These are phyloP conservation scores for Bacidia gigantensis DNA, from an alignment of 495 filamentous ascomycete species.

Conservation along the genomic window DNA sequence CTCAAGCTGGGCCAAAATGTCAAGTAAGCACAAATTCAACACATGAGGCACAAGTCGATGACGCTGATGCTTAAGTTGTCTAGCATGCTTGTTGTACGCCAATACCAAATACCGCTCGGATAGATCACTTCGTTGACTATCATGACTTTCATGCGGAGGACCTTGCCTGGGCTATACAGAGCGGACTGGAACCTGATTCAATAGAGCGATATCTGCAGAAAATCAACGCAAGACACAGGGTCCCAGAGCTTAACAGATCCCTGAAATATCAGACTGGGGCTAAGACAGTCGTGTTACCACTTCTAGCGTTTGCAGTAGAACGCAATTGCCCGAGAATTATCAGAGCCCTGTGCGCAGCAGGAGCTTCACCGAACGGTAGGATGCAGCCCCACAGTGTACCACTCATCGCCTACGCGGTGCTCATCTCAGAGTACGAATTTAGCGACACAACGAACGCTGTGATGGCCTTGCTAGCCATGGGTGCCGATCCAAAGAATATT, in stretches of 20 bases:
- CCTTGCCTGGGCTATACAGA: constrained; percentile 12
- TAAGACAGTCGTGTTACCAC: not conserved
- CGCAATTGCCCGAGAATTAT: constrained; percentile 11
- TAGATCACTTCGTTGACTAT: constrained; percentile 7
- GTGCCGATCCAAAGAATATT: constrained; percentile 7
- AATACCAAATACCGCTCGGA: not conserved
- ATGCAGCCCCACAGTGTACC: not conserved
- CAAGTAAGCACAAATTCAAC: too few relatives aligned
- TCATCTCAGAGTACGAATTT: constrained; percentile 11
- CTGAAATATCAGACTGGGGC: not conserved
- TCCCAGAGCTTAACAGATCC: not conserved
- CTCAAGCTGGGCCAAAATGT: not conserved
- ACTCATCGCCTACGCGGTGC: constrained; percentile 8
- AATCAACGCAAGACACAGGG: not conserved
- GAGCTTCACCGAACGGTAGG: constrained; percentile 5
- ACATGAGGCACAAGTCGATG: too few relatives aligned
- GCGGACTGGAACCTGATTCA: constrained; percentile 2
- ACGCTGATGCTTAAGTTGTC: too few relatives aligned
- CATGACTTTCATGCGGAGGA: not conserved
- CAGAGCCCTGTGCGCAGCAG: constrained; percentile 9
- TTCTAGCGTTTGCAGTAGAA: constrained; percentile 14
- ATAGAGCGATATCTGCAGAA: constrained; percentile 10
- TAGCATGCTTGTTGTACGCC: not conserved
- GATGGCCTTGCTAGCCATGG: constrained; percentile 13
- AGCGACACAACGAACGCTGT: constrained; percentile 9